A percentile compares a stretch with the other conserved stretches of the same genome.
phyloP scores from a whole-genome alignment of 306 rosid species.

The Lathyrus sativus region DNA sequence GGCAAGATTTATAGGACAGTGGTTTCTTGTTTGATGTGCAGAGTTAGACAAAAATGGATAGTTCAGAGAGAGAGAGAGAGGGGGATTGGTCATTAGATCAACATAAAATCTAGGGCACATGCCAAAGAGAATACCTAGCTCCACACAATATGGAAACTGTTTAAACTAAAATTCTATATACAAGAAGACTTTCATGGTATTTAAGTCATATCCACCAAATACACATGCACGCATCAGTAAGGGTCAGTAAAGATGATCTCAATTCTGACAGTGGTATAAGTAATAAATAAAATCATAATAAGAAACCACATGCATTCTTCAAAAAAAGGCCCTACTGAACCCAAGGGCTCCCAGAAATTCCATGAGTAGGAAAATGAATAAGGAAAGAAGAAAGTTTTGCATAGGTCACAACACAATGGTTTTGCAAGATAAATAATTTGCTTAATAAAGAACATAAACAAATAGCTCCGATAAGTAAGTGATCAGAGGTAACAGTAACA shows the following conservation, averaged over 20 bases:
- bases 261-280: conserved; percentile 1
- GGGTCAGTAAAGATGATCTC: background rate
- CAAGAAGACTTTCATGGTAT: background rate
- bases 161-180: conserved; percentile 12
- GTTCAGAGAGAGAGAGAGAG: background rate
- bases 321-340: background rate
- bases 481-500: background rate
- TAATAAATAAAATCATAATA: conserved; percentile 1
- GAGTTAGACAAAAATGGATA: conserved; percentile 12
- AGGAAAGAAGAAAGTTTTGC: background rate
- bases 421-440: conserved; percentile 9
- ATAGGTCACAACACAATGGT: background rate
- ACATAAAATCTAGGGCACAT: background rate
- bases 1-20: conserved; percentile 12
- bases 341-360: background rate
- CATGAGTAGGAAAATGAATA: background rate
- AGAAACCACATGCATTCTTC: background rate
- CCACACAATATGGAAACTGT: conserved; percentile 16
- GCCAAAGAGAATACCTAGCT: background rate
- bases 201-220: conserved; percentile 9
- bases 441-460: background rate
- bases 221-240: background rate
- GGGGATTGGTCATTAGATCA: background rate
- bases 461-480: background rate
- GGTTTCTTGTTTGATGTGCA: background rate